Evolutionary conservation across 1,284 basidiomycete species (phyloP), one percentile per base, ranked within the genome.

Genomic region (Ceratobasidium sp.): DNA sequence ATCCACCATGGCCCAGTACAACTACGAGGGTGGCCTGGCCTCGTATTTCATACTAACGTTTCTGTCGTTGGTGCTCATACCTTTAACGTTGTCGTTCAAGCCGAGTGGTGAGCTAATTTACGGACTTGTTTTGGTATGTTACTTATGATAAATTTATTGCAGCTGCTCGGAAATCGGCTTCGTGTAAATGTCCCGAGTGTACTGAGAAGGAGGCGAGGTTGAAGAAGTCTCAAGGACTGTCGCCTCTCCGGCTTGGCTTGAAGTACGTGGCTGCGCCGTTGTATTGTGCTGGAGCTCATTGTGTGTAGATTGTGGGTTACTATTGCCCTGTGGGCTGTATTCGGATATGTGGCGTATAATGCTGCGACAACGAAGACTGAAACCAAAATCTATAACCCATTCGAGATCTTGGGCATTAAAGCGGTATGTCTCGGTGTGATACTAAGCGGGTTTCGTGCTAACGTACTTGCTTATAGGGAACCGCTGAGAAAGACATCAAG

Each of bases 401-500:
- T 97, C 82, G 92, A 96, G 82, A 97, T 99, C 82, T 89, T 99
- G 40, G 96, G 94, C 33, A 90, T 99, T 79, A 87, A 86, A 15
- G 84, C 87, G n/a, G 94, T 94, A 80, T 78, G 87, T 82, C 23
- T 61, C 9, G 1, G 12, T 56, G 54, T 17, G 28, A 12, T 28
- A n/a, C 23, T 13, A 40, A 23, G n/a, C 33, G 50, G 13, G n/a
- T 33, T 61, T 13, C 5, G 0, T 62, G 13, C 77, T 57, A 71
- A 40, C 52, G 17, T 20, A 70, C 65, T 12, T 56, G 17, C 44
- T 42, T 54, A 0, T 80, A 92, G 93, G 89, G 90, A 48, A 83
- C 89, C 0, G 88, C 92, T 4, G 93, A 97, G 82, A 97, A 97
- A 85, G 94, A 97, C 78, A 98, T 99, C 86, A 98, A 98, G 85